Conservation (phyloP, 768 basidiomycete species). For the Rickenella mellea region DNA sequence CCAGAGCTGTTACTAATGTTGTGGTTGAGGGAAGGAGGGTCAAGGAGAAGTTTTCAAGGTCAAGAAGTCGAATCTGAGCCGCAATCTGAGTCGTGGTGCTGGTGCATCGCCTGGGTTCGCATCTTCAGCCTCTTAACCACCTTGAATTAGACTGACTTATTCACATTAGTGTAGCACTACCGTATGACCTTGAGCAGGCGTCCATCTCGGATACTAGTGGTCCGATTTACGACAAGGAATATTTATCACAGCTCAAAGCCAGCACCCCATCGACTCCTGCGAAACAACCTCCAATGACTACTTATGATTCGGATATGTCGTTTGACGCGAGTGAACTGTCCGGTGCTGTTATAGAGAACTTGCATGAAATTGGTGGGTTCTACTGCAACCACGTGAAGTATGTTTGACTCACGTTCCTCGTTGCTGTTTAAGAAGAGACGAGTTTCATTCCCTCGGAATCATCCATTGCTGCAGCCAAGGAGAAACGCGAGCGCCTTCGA, state of each 20-base stretch:
- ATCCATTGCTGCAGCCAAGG: slow-evolving; percentile 62
- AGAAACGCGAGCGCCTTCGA: slow-evolving; percentile 63
- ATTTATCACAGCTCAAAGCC: slow-evolving; percentile 72
- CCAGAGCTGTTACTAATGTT: slow-evolving; percentile 18
- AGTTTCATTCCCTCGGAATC: slow-evolving; percentile 58
- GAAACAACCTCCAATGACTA: slow-evolving; percentile 21
- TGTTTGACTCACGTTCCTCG: slow-evolving; percentile 1
- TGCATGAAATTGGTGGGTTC: slow-evolving; percentile 18
- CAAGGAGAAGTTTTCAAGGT: slow-evolving; percentile 63
- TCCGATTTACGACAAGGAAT: slow-evolving; percentile 62
- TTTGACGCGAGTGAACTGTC: slow-evolving; percentile 23
- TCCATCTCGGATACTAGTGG: slow-evolving; percentile 37
- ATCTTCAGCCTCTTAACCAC: neutral
- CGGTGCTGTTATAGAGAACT: slow-evolving; percentile 25
- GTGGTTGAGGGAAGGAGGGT: slow-evolving; percentile 31
- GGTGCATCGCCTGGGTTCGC: neutral
- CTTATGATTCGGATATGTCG: slow-evolving; percentile 42
- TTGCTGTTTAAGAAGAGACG: slow-evolving; percentile 26
- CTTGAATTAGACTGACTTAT: slow-evolving; percentile 1
- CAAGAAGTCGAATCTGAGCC: slow-evolving; percentile 73
- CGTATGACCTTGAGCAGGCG: slow-evolving; percentile 45
- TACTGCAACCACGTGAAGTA: too few species aligned
- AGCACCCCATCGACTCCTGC: slow-evolving; percentile 50
- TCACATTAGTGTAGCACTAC: slow-evolving; percentile 26
- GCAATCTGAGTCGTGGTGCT: slow-evolving; percentile 3